These are phyloP conservation scores for Cerioporus squamosus DNA, from an alignment of 1,284 basidiomycete genomes.

Conservation along the genomic window DNA sequence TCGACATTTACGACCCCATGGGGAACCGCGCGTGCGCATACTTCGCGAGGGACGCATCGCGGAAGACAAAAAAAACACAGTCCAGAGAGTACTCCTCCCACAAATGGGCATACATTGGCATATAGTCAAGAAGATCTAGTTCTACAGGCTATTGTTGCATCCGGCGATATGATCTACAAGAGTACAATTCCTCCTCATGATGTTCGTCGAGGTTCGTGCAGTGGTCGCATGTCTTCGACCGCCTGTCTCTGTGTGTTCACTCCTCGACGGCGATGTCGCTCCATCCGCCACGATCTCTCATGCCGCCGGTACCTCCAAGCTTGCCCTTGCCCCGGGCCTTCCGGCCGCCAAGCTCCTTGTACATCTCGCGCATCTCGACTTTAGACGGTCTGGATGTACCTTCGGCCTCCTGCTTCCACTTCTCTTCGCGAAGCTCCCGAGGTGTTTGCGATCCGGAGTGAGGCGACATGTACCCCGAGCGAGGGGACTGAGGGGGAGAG, in stretches of 20 bases:
- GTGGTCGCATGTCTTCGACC: not conserved
- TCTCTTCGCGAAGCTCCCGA: constrained; percentile 74
- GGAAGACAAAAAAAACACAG: too few relatives aligned
- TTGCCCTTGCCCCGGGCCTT: constrained; percentile 72
- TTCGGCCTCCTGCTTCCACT: constrained; percentile 67
- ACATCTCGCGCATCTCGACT: constrained; percentile 84
- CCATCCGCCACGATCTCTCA: constrained; percentile 52
- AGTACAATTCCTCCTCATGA: not conserved
- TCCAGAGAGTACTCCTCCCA: too few relatives aligned
- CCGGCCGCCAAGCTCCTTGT: constrained; percentile 86
- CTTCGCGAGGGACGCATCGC: too few relatives aligned
- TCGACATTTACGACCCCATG: not conserved
- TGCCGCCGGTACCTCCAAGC: constrained; percentile 59
- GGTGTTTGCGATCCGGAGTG: constrained; percentile 78
- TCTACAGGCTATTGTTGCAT: constrained; percentile 5
- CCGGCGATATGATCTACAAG: not conserved
- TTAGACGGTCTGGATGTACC: constrained; percentile 63
- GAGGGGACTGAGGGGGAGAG: constrained; percentile 46
- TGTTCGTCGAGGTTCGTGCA: not conserved
- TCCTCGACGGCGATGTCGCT: constrained; percentile 23
- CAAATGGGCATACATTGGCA: too few relatives aligned
- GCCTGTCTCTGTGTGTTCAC: too few relatives aligned
- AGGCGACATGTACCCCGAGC: constrained; percentile 53
- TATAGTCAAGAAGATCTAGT: constrained; percentile 6
- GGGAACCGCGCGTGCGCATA: too few relatives aligned